Evolutionary conservation across 345 rosid species (phyloP), one percentile per base, ranked within the genome.

Genomic region (Populus alba): DNA sequence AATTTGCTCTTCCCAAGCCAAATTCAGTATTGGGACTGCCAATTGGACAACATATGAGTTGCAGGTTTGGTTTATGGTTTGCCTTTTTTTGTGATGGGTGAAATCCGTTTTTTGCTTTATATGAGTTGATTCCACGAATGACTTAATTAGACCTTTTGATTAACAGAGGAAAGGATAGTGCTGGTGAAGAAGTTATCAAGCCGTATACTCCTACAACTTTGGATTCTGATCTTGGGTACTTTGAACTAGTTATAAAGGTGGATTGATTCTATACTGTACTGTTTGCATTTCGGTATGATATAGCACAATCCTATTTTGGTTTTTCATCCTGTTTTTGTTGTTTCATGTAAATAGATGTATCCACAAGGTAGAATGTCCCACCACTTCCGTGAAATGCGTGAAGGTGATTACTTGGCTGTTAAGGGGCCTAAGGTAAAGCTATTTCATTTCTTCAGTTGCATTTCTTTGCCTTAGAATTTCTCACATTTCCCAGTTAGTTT

Each of bases 1-100:
- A 62, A 72, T 89, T 87, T 81, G 84, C 86, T 69, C 91, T 89
- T 70, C 89, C 87, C 5, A 75, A 85, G n/a, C 83, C 87, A 9
- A 63, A 66, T 71, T 89, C 91, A 0, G 85, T 84, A 8, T 55
- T 89, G 81, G 91, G 90, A 62, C 84, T 89, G 23, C 92, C 90
- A 29, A 86, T 87, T 49, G 92, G 92, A 27, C 89, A 87, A 29
- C 89, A 89, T 75, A 82, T 86, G 83, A 87, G 87, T 68, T 89
- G 92, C 90, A 87, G 87, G 89, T 88, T 35, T 72, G 81, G 22
- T 72, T 29, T 35, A 29, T 74, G 11, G 38, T 31, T 66, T 16
- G 12, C 37, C 22, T 55, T 49, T 29, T 7, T 15, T 33, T 33
- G 37, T 66, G n/a, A 66, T 66, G 11, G 37, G 20, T 2, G 59